These are phyloP conservation scores for Colletotrichum sp. DNA, from an alignment of 2,329 filamentous ascomycete genomes.

Conservation along the genomic window DNA sequence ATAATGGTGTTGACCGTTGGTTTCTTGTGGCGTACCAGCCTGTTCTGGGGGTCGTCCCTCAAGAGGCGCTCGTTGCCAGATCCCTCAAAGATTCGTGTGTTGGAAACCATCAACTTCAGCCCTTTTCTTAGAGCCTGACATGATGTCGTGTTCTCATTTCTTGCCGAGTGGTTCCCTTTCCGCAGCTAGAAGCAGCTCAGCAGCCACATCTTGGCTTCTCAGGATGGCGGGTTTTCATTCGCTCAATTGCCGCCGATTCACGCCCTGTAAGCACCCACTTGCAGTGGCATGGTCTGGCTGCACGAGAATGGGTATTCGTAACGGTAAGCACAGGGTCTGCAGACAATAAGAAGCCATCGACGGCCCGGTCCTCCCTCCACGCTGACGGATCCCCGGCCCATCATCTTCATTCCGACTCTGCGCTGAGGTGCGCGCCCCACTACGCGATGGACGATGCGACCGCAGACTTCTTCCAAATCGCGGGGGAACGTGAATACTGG, in stretches of 20 bases:
- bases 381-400: neutral
- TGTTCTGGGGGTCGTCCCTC: rapidly evolving
- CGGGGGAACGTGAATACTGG: neutral
- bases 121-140: neutral
- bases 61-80: neutral
- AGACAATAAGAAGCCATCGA: neutral
- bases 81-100: rapidly evolving
- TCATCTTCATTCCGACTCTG: neutral
- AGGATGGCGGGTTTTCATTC: neutral
- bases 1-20: rapidly evolving
- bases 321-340: neutral
- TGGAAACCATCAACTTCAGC: rapidly evolving
- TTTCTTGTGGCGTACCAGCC: too few relatives aligned
- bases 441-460: neutral
- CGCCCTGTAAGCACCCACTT: neutral
- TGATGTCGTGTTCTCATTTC: neutral
- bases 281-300: neutral
- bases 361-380: neutral
- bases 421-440: neutral
- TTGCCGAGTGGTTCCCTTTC: too few relatives aligned
- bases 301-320: neutral
- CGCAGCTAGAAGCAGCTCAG: neutral
- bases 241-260: neutral
- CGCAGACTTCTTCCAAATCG: neutral
- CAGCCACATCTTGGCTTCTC: neutral